A percentile compares a stretch with the other conserved stretches of the same genome.
These are phyloP conservation scores for Calonectria leucothoes DNA, from an alignment of 2,329 filamentous ascomycete species.

Conservation along the genomic window DNA sequence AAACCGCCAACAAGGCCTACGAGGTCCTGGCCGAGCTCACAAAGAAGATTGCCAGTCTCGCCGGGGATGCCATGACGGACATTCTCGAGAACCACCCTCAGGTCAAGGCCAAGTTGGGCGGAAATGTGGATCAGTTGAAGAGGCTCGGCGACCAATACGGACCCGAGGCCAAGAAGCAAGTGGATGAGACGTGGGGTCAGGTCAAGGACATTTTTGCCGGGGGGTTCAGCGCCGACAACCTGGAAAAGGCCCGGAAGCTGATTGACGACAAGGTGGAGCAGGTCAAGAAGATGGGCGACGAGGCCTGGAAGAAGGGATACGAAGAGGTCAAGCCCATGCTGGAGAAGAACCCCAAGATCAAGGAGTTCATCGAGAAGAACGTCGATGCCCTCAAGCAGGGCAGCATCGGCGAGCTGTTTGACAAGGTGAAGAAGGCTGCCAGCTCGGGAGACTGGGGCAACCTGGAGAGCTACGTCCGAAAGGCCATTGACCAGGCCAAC, in stretches of 20 bases:
- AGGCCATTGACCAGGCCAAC: conserved; percentile 47
- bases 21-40: conserved; percentile 72
- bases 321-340: conserved; percentile 78
- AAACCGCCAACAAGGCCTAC: conserved; percentile 71
- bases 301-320: conserved; percentile 78
- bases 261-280: conserved; percentile 78
- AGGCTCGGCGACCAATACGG: conserved; percentile 76
- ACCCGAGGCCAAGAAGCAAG: conserved; percentile 81
- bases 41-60: conserved; percentile 69
- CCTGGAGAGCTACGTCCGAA: conserved; percentile 49
- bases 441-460: conserved; percentile 69
- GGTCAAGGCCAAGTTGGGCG: conserved; percentile 78
- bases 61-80: conserved; percentile 71
- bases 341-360: conserved; percentile 81
- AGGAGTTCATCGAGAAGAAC: conserved; percentile 79
- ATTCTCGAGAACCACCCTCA: conserved; percentile 80
- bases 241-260: conserved; percentile 69
- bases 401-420: conserved; percentile 72
- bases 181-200: conserved; percentile 77
- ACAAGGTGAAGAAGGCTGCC: conserved; percentile 70
- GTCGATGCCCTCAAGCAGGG: conserved; percentile 74
- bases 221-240: conserved; percentile 65
- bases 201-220: conserved; percentile 72
- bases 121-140: conserved; percentile 76
- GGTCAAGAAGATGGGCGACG: conserved; percentile 74